These are phyloP conservation scores for Verticillium albo-atrum DNA, from an alignment of 2,329 filamentous ascomycete species.

Conservation along the genomic window DNA sequence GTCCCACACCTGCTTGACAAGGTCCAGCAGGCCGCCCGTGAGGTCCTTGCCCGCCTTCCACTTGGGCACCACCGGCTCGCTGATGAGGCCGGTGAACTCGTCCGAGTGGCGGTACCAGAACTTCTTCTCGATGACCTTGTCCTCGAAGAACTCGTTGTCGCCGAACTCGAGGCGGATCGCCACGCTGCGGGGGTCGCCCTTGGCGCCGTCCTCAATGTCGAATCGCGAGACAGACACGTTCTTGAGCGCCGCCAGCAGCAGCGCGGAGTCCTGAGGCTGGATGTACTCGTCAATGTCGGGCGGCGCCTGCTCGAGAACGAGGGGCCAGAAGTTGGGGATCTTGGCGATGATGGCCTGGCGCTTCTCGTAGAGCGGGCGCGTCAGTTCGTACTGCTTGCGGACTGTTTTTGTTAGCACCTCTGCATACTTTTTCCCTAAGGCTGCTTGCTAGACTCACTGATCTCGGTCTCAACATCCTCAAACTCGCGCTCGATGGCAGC, in stretches of 20 bases:
- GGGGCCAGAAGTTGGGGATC: conserved; percentile 90
- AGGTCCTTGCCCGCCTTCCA: conserved; percentile 87
- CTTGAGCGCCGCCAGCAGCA: conserved; percentile 66
- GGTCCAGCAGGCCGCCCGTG: conserved; percentile 73
- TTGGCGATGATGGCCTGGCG: conserved; percentile 65
- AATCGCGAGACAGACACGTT: conserved; percentile 73
- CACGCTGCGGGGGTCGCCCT: conserved; percentile 77
- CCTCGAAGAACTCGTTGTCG: conserved; percentile 77
- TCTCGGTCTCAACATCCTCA: conserved; percentile 75
- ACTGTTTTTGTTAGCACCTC: conserved; percentile 40
- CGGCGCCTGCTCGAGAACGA: conserved; percentile 84
- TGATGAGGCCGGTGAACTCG: conserved; percentile 74
- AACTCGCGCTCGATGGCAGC: conserved; percentile 78
- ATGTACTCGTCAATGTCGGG: conserved; percentile 85
- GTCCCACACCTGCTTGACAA: conserved; percentile 65
- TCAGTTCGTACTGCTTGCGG: conserved; percentile 66
- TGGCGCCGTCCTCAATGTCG: conserved; percentile 56
- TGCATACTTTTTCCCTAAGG: background rate
- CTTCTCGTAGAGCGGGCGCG: conserved; percentile 69
- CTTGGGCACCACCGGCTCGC: conserved; percentile 80
- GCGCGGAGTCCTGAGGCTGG: conserved; percentile 69
- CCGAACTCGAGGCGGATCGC: conserved; percentile 73
- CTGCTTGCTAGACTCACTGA: conserved; percentile 55
- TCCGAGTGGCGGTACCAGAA: conserved; percentile 76
- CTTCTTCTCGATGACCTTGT: conserved; percentile 79